Evolutionary conservation across 106 monocot genomes (phyloP), one percentile per base, ranked within the genome.

Genomic region (Narthecium ossifragum): DNA sequence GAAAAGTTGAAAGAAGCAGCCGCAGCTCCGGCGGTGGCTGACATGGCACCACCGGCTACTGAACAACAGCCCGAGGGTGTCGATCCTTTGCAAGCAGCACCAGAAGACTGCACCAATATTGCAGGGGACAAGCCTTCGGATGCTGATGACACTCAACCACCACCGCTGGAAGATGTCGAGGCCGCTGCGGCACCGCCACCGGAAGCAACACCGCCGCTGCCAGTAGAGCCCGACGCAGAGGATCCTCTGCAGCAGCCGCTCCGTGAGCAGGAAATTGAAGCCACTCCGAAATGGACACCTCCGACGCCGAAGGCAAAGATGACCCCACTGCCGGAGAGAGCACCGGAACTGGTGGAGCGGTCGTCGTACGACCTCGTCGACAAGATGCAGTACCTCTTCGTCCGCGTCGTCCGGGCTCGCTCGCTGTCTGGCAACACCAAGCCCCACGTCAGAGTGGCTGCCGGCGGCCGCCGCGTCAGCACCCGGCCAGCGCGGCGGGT

Each of bases 321-420:
- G 15, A 45, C 46, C 13, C 60, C 39, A 25, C 64, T 22, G 37
- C 65, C 10, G 40, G 38, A 28, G 17, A 47, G 11, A 6, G 22
- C 31, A 11, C 64, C 74, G 5, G 80, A 61, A 30, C 33, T 46
- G 11, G 8, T 81, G 24, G 84, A 92, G 47, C 77, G 56, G 2
- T 75, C 79, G 9, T 53, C 76, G 23, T 85, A 77, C 50, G 88
- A 93, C 53, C 71, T 93, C 12, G 93, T 93, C 0, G 88, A 93
- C 69, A 93, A 93, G 72, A 84, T 93, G 82, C 79, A 75, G 36
- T 93, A 93, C 55, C 57, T 93, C 9, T 88, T 93, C 71, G 74
- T 93, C 17, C 82, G 93, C 1, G 72, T 93, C 11, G 82, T 88
- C 11, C 73, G 88, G 9, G 93, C 85, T 1, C 70, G 88, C 4